Evolutionary conservation across 257 asterid species (phyloP), one percentile per base, ranked within the genome.

Genomic region (Ballota nigra): DNA sequence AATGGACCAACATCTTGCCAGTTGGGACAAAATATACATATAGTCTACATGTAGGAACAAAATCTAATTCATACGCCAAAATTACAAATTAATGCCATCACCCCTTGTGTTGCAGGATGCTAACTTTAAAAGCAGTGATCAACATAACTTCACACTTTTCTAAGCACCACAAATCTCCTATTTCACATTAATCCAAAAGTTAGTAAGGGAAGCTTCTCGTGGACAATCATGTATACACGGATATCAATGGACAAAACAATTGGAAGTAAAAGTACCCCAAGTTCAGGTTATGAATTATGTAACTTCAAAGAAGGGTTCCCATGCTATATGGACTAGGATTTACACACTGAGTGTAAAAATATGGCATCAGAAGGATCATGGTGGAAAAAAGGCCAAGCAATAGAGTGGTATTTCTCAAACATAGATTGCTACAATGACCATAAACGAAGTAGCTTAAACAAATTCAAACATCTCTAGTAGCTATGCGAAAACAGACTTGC

Each of bases 1-100:
- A 69, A 26, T 73, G 74, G 63, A 22, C 28, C 16, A 13, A 16
- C 34, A 58, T 51, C 23, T 60, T 22, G 45, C 45, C 61, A 59
- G 67, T 65, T 58, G 26, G 33, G 59, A 55, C 29, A 73, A 52
- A 72, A 15, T 64, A 19, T 26, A 43, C 6, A 68, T 22, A 51
- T 5, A 16, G 58, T 8, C 5, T 29, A 4, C 20, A 22, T 28
- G 10, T 28, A 53, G 61, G 66, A 34, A 70, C 40, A 34, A 64
- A 68, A 6, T 36, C 26, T 65, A 73, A 20, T 69, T 57, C 68
- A 40, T 22, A 29, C 10, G 26, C 8, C 40, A 58, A 68, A 56
- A 15, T 20, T 51, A 52, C 29, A n/a, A 23, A 63, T 28, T 60
- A 38, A 62, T n/a, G 62, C 38, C 63, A 58, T 11, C 28, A 38